Evolutionary conservation across 495 filamentous ascomycete species (phyloP).

Genomic region (Pyronema omphalodes): DNA sequence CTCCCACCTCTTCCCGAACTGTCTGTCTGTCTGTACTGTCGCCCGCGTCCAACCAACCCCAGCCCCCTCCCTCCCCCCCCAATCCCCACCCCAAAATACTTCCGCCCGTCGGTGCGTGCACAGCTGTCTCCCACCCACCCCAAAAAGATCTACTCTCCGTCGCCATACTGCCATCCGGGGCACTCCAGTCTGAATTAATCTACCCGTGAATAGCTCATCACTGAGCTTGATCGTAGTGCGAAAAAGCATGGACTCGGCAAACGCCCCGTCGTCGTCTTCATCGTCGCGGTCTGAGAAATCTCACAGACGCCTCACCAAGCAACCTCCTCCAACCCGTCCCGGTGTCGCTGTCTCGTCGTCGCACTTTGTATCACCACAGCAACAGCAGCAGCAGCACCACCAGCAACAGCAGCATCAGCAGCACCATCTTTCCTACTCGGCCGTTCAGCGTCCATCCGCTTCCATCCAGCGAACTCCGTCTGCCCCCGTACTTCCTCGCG

Average conservation of each 20-base stretch:
- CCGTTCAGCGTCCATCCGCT: slow-evolving; percentile 20
- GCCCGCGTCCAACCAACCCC: not conserved
- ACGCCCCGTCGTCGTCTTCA: slow-evolving; percentile 15
- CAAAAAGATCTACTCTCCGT: not conserved
- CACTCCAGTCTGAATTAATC: not conserved
- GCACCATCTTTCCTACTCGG: slow-evolving; percentile 10
- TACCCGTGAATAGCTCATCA: not conserved
- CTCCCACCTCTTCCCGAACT: no score
- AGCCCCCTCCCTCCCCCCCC: not conserved
- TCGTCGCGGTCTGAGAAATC: slow-evolving; percentile 21
- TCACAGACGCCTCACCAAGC: slow-evolving; percentile 24
- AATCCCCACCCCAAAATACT: no score
- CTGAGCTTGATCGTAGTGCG: not conserved
- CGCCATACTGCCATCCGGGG: not conserved
- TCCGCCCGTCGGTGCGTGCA: not conserved
- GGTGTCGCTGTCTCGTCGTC: slow-evolving; percentile 2
- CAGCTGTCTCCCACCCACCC: not conserved
- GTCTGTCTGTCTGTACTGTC: no score
- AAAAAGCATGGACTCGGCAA: slow-evolving; percentile 22
- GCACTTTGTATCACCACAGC: slow-evolving; percentile 20
- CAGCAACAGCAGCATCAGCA: not conserved
- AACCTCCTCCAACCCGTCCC: slow-evolving; percentile 11
- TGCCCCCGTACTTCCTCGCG: slow-evolving; percentile 20
- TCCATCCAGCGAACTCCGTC: slow-evolving; percentile 24
- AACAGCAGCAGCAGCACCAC: slow-evolving; percentile 6